These are phyloP conservation scores for Kwoniella mangroviensis DNA, from an alignment of 768 basidiomycete species.

Conservation along the genomic window DNA sequence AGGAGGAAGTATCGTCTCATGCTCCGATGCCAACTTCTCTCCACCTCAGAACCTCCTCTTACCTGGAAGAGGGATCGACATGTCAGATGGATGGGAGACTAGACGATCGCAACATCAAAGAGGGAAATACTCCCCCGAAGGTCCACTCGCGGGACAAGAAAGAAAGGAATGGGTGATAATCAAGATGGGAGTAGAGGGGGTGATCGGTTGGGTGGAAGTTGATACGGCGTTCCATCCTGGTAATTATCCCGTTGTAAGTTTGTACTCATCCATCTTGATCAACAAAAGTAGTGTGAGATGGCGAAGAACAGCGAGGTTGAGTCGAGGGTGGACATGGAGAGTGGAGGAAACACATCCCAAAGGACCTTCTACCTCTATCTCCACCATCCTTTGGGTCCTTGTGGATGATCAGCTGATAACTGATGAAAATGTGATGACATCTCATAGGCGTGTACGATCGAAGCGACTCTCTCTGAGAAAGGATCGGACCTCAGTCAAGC, in stretches of 20 bases:
- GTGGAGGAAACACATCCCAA: background rate
- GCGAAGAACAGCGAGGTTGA: background rate
- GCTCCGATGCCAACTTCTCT: conserved; percentile 95
- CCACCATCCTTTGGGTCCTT: background rate
- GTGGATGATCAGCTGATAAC: background rate
- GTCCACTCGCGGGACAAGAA: conserved; percentile 36
- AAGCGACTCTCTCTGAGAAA: conserved; percentile 29
- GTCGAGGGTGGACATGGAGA: background rate
- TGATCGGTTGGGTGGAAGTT: conserved; percentile 76
- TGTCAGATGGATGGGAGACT: conserved; percentile 99
- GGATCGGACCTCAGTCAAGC: conserved; percentile 58
- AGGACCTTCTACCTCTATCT: background rate
- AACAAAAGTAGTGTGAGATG: background rate
- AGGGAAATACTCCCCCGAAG: conserved; percentile 63
- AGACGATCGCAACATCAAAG: conserved; percentile 72
- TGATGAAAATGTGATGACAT: background rate
- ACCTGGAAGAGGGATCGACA: conserved; percentile 83
- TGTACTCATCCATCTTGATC: background rate
- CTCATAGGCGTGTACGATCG: conserved; percentile 36
- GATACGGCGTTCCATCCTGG: conserved; percentile 96
- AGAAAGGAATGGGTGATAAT: conserved; percentile 86
- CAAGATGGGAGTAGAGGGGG: conserved; percentile 73
- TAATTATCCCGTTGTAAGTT: conserved; percentile 74
- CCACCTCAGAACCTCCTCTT: conserved; percentile 87
- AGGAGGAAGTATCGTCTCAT: conserved; percentile 79